Evolutionary conservation across 495 filamentous ascomycete genomes (phyloP).

Genomic region (Staphylotrichum longicolle): DNA sequence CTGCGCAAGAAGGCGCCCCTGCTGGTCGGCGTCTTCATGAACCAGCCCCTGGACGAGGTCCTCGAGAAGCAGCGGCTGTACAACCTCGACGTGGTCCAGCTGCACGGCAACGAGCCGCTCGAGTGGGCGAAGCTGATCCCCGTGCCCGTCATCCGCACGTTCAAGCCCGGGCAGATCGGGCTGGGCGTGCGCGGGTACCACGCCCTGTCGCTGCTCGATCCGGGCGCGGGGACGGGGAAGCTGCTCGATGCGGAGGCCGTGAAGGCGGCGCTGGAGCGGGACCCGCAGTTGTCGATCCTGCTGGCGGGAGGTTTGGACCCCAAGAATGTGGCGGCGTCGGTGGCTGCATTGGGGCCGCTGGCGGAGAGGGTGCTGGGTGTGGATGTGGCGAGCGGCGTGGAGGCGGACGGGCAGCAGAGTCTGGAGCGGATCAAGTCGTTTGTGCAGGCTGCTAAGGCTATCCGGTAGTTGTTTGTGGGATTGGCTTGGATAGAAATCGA

Average conservation of each 20-base stretch:
- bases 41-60: conserved; percentile 81
- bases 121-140: conserved; percentile 88
- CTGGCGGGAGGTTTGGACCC: conserved; percentile 81
- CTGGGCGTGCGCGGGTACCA: conserved; percentile 78
- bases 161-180: conserved; percentile 67
- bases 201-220: conserved; percentile 77
- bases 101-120: conserved; percentile 87
- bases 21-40: conserved; percentile 90
- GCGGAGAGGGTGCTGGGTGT: conserved; percentile 69
- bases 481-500: too few species aligned
- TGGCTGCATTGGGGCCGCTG: conserved; percentile 56
- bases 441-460: conserved; percentile 65
- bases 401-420: conserved; percentile 78
- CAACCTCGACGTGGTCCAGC: conserved; percentile 83
- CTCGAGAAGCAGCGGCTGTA: conserved; percentile 71
- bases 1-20: conserved; percentile 56
- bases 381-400: conserved; percentile 92
- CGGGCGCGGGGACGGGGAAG: conserved; percentile 78
- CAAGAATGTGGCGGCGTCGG: conserved; percentile 64
- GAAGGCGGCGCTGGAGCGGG: conserved; percentile 57
- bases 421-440: conserved; percentile 80
- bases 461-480: conserved; percentile 32
- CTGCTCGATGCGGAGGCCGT: conserved; percentile 65
- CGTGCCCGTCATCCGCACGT: conserved; percentile 83
- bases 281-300: conserved; percentile 61